Evolutionary conservation across 2,329 filamentous ascomycete species (phyloP).

Genomic region (Colletotrichum endophyticum): DNA sequence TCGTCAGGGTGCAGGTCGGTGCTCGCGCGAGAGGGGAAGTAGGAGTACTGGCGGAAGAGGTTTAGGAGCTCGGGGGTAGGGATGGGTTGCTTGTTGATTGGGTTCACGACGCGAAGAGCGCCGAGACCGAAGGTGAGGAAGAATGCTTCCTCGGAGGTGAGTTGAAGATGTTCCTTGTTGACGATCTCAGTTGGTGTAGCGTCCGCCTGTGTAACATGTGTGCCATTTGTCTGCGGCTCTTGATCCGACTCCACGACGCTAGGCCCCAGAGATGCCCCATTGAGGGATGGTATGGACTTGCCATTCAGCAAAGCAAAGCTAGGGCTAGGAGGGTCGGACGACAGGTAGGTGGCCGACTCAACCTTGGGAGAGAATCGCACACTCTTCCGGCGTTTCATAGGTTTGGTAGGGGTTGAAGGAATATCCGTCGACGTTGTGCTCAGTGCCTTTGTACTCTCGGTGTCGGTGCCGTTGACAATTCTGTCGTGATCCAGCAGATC

Average conservation of each 20-base stretch:
- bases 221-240: neutral
- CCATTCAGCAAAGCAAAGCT: slow-evolving; percentile 32
- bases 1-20: slow-evolving; percentile 72
- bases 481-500: slow-evolving; percentile 19
- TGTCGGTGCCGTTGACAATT: neutral
- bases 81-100: slow-evolving; percentile 48
- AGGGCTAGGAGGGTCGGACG: slow-evolving; percentile 56
- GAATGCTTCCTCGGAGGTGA: slow-evolving; percentile 89
- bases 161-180: slow-evolving; percentile 84
- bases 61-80: slow-evolving; percentile 63
- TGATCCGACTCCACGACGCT: neutral
- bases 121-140: slow-evolving; percentile 87
- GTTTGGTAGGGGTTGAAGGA: slow-evolving; percentile 9
- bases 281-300: neutral
- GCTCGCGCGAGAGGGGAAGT: slow-evolving; percentile 63
- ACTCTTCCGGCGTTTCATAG: slow-evolving; percentile 59
- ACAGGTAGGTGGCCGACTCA: slow-evolving; percentile 65
- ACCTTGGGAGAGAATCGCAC: slow-evolving; percentile 74
- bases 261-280: neutral
- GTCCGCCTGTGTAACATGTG: neutral
- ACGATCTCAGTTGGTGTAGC: slow-evolving; percentile 31
- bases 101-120: slow-evolving; percentile 66
- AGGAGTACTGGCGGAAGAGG: slow-evolving; percentile 72
- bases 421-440: neutral
- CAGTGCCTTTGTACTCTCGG: neutral